phyloP scores from a whole-genome alignment of 2,329 filamentous ascomycete genomes.

The Simplicillium aogashimaense region DNA sequence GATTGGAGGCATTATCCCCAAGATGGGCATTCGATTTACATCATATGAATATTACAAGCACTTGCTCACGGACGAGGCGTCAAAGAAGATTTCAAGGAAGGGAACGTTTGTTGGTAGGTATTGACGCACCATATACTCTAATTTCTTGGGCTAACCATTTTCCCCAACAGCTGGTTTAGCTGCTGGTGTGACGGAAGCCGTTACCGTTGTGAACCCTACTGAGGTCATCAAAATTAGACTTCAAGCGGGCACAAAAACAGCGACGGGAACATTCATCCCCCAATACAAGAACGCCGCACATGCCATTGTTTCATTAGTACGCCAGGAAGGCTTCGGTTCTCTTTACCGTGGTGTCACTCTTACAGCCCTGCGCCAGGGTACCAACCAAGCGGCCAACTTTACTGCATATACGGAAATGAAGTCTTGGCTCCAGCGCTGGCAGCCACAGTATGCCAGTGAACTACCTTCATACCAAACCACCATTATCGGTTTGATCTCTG shows the following conservation, averaged over 20 bases:
- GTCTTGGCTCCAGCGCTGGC: conserved; percentile 59
- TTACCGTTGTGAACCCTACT: conserved; percentile 94
- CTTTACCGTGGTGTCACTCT: conserved; percentile 90
- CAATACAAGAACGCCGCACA: conserved; percentile 94
- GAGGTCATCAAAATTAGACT: conserved; percentile 98
- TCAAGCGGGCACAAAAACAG: conserved; percentile 97
- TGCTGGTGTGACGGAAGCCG: conserved; percentile 97
- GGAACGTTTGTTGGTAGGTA: conserved; percentile 48
- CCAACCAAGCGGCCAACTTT: conserved; percentile 98
- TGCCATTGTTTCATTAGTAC: conserved; percentile 75
- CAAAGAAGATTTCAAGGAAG: conserved; percentile 57
- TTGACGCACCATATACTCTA: too few relatives aligned
- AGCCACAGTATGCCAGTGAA: conserved; percentile 57
- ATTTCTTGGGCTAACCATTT: too few relatives aligned
- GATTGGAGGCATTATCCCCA: conserved; percentile 89
- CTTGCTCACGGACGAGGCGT: conserved; percentile 57
- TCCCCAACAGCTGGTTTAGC: conserved; percentile 55
- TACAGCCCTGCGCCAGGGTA: conserved; percentile 87
- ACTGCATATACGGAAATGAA: conserved; percentile 95
- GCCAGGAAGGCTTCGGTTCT: conserved; percentile 79
- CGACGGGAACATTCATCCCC: conserved; percentile 87
- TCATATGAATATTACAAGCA: conserved; percentile 96
- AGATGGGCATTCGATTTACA: conserved; percentile 99
- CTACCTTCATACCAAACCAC: conserved; percentile 87
- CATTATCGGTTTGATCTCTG: conserved; percentile 78